These are phyloP conservation scores for Rhizopus microsporus DNA, from an alignment of 371 early-diverging fungal genomes.

Conservation along the genomic window DNA sequence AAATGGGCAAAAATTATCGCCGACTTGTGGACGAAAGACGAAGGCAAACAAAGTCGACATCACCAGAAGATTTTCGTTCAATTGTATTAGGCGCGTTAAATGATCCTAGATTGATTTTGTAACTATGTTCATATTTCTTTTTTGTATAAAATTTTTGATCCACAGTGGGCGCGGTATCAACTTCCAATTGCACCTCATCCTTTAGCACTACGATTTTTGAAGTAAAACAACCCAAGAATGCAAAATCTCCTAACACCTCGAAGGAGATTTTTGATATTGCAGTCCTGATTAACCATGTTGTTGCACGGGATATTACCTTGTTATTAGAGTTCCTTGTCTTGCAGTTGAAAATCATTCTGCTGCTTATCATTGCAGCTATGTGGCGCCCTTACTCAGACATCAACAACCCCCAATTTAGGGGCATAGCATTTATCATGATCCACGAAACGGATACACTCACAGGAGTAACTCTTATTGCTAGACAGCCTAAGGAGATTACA, in stretches of 20 bases:
- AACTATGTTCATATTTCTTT: no score
- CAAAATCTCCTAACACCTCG: neutral
- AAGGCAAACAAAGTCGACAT: slow-evolving; percentile 10
- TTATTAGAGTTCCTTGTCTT: neutral
- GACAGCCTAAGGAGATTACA: neutral
- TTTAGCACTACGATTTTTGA: neutral
- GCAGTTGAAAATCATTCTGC: slow-evolving; percentile 5
- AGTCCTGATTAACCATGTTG: neutral
- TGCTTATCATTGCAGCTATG: slow-evolving; percentile 13
- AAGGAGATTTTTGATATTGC: neutral
- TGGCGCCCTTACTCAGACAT: slow-evolving; percentile 22
- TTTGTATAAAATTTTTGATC: no score
- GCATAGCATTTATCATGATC: neutral
- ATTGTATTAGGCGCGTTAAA: slow-evolving; percentile 22
- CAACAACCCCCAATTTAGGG: slow-evolving; percentile 7
- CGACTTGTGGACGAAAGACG: slow-evolving; percentile 27
- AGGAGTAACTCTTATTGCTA: neutral
- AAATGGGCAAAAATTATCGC: slow-evolving; percentile 38
- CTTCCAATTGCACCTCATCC: neutral
- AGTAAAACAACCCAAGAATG: neutral
- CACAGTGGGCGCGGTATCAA: no score
- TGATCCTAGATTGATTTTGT: slow-evolving; percentile 5
- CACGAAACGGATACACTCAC: neutral
- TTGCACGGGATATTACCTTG: neutral
- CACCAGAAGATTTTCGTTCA: slow-evolving; percentile 13